phyloP scores from a whole-genome alignment of 1,284 basidiomycete genomes.

The Heliocybe sulcata region DNA sequence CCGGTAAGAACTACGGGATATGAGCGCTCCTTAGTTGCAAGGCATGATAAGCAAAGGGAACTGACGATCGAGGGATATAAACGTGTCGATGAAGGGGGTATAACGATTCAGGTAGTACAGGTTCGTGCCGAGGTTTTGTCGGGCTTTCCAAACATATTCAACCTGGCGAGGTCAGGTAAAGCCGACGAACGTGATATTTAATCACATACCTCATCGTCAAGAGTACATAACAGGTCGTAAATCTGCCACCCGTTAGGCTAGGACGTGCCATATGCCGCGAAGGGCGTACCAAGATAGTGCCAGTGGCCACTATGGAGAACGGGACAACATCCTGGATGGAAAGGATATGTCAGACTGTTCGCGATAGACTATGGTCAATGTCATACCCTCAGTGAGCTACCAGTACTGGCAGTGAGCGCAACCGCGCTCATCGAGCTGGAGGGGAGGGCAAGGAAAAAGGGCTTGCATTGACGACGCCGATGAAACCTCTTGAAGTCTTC shows the following conservation, averaged over 20 bases:
- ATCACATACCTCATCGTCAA: conserved; percentile 29
- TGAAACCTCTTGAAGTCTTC: no score
- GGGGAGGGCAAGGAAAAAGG: not conserved
- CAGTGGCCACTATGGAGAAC: not conserved
- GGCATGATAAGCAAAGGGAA: no score
- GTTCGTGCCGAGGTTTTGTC: conserved; percentile 25
- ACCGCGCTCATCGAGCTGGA: not conserved
- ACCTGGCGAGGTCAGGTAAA: conserved; percentile 18
- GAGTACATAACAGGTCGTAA: conserved; percentile 30
- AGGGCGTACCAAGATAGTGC: conserved; percentile 7
- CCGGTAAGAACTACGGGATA: not conserved
- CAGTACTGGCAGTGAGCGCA: not conserved
- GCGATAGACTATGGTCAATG: no score
- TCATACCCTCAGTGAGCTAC: not conserved
- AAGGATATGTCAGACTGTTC: not conserved
- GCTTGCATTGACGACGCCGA: no score
- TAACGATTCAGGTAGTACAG: conserved; percentile 35
- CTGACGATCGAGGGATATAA: conserved; percentile 27
- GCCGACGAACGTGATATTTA: no score
- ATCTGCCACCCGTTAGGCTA: conserved; percentile 14
- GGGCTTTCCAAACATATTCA: conserved; percentile 28
- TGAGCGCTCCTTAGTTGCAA: no score
- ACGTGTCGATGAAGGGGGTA: conserved; percentile 32
- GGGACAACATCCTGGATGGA: not conserved
- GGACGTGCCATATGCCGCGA: not conserved